Percentiles rank a stretch among this genome's conserved stretches.
Conservation (phyloP, 129 eudicot genomes). For the Arctium minus region DNA sequence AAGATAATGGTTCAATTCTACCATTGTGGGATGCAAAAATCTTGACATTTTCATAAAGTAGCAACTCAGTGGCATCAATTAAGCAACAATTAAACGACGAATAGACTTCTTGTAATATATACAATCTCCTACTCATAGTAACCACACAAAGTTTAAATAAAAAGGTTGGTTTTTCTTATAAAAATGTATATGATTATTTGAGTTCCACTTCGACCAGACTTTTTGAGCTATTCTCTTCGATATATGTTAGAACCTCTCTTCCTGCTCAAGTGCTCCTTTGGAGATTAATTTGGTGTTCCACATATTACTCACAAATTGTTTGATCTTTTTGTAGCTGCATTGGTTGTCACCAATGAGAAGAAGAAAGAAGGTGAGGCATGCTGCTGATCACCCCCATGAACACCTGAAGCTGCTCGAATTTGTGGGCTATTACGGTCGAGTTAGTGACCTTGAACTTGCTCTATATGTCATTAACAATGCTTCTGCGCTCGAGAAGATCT, state of each 20-base stretch:
- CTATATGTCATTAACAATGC: background rate
- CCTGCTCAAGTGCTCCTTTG: background rate
- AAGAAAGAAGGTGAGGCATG: background rate
- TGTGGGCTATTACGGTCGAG: constrained; percentile 19
- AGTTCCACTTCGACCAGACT: too few species aligned
- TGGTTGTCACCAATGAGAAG: background rate
- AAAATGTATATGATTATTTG: too few species aligned
- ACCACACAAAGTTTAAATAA: background rate
- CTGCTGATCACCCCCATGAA: background rate
- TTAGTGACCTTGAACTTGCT: constrained; percentile 10
- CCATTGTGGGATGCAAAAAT: too few species aligned
- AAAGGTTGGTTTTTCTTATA: too few species aligned
- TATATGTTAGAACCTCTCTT: background rate
- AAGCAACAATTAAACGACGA: background rate
- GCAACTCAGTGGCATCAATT: too few species aligned
- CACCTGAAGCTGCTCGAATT: background rate
- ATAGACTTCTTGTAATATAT: background rate
- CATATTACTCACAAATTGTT: background rate
- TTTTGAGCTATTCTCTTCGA: too few species aligned
- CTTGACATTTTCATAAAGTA: too few species aligned
- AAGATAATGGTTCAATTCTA: too few species aligned
- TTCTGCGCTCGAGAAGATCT: background rate
- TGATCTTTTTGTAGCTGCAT: background rate
- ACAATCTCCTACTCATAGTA: background rate
- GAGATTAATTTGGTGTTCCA: too few species aligned